Evolutionary conservation across 495 filamentous ascomycete species (phyloP).

Genomic region (Diplogelasinospora grovesii): DNA sequence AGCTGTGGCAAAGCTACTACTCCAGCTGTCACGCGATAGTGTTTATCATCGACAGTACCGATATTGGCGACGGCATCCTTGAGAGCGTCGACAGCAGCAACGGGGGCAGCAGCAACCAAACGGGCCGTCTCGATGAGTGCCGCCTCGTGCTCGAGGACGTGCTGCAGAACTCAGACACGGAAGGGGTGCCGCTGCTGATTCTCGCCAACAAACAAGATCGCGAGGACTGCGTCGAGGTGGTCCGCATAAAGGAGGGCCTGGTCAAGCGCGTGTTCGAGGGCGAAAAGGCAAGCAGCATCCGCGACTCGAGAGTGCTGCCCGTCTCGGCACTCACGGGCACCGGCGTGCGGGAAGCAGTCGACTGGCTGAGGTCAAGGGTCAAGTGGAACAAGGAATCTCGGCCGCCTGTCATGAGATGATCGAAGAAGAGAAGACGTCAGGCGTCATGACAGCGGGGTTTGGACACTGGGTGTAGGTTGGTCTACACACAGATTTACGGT

Average conservation of each 20-base stretch:
- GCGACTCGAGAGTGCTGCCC: constrained; percentile 86
- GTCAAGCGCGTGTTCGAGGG: constrained; percentile 93
- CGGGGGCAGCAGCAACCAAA: too few species aligned
- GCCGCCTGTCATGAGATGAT: constrained; percentile 84
- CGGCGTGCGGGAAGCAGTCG: constrained; percentile 88
- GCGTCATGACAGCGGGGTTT: too few species aligned
- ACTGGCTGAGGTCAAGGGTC: constrained; percentile 85
- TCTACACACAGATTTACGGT: too few species aligned
- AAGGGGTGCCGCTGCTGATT: constrained; percentile 85
- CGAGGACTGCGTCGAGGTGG: constrained; percentile 95
- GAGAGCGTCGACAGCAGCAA: constrained; percentile 48
- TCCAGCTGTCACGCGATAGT: constrained; percentile 90
- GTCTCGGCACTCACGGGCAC: constrained; percentile 86
- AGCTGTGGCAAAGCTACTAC: constrained; percentile 96
- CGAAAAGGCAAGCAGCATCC: constrained; percentile 72
- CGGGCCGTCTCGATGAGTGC: constrained; percentile 78
- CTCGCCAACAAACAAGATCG: constrained; percentile 96
- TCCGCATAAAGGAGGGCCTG: constrained; percentile 91
- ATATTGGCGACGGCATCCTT: constrained; percentile 74
- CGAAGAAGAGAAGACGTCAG: too few species aligned
- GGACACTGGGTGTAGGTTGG: too few species aligned
- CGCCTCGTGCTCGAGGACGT: constrained; percentile 83
- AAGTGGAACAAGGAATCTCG: constrained; percentile 93
- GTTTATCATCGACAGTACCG: constrained; percentile 90
- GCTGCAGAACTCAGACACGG: constrained; percentile 74